Percentiles rank a stretch among this genome's conserved stretches.
Evolutionary conservation across 768 basidiomycete species (phyloP).

Genomic region (Lanmaoa rubissima): DNA sequence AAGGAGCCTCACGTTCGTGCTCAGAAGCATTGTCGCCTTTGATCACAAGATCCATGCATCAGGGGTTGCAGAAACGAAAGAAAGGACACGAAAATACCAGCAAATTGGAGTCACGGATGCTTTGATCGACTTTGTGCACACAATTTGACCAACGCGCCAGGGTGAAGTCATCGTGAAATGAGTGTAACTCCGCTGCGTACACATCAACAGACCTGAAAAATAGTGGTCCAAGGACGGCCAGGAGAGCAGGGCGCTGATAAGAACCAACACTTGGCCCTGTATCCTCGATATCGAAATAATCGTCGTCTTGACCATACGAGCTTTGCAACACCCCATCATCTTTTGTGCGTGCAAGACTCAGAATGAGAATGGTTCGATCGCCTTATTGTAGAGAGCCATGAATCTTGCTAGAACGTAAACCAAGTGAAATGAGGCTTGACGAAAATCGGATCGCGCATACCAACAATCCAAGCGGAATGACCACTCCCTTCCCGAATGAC

Average conservation of each 20-base stretch:
- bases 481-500: conserved; percentile 7
- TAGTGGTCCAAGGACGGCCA: conserved; percentile 22
- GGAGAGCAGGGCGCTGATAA: conserved; percentile 20
- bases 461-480: conserved; percentile 27
- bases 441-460: conserved; percentile 4
- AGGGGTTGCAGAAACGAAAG: not conserved
- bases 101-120: conserved; percentile 32
- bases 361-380: not conserved
- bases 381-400: conserved; percentile 32
- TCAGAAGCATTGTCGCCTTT: conserved; percentile 31
- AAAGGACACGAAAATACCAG: conserved; percentile 15
- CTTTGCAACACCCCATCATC: conserved; percentile 29
- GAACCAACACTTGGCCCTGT: conserved; percentile 6
- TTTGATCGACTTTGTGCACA: conserved; percentile 30
- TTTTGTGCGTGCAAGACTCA: not conserved
- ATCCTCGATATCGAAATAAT: conserved; percentile 32
- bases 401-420: conserved; percentile 21
- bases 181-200: conserved; percentile 28
- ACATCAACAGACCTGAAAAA: conserved; percentile 28
- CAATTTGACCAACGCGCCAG: conserved; percentile 28
- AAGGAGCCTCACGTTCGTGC: conserved; percentile 26
- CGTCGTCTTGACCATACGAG: conserved; percentile 32
- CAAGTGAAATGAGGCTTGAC: conserved; percentile 1
- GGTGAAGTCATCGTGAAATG: conserved; percentile 27
- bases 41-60: not conserved